A percentile compares a stretch with the other conserved stretches of the same genome.
These are phyloP conservation scores for Gaultheria prostrata DNA, from an alignment of 148 eudicot species.

Conservation along the genomic window DNA sequence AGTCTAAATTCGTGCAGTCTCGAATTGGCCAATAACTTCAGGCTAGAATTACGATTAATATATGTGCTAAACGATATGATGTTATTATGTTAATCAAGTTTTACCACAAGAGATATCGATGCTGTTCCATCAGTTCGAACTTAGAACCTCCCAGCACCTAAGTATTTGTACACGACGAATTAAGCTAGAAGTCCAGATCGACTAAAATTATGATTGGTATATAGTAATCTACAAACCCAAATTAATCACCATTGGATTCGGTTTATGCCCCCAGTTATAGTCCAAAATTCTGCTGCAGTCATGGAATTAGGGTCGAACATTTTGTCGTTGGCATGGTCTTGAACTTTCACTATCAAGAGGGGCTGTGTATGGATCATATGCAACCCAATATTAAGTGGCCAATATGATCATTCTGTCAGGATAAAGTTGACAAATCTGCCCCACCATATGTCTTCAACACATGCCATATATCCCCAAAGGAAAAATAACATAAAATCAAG, in stretches of 20 bases:
- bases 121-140: no score
- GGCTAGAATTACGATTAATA: not conserved
- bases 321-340: not conserved
- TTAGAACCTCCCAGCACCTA: no score
- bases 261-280: not conserved
- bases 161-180: no score
- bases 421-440: conserved; percentile 15
- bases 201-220: no score
- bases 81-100: no score
- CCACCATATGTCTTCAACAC: not conserved
- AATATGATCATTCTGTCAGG: not conserved
- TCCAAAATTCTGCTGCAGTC: not conserved
- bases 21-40: not conserved
- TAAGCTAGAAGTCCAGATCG: no score
- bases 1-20: not conserved
- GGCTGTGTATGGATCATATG: not conserved
- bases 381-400: conserved; percentile 3
- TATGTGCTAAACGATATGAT: no score
- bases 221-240: no score
- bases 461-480: not conserved
- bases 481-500: not conserved
- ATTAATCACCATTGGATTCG: conserved; percentile 4
- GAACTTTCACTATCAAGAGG: conserved; percentile 2
- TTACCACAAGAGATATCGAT: no score
- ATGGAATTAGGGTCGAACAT: not conserved